Conservation (phyloP, 1,284 basidiomycete genomes). For the Microbotryum scabiosae region DNA sequence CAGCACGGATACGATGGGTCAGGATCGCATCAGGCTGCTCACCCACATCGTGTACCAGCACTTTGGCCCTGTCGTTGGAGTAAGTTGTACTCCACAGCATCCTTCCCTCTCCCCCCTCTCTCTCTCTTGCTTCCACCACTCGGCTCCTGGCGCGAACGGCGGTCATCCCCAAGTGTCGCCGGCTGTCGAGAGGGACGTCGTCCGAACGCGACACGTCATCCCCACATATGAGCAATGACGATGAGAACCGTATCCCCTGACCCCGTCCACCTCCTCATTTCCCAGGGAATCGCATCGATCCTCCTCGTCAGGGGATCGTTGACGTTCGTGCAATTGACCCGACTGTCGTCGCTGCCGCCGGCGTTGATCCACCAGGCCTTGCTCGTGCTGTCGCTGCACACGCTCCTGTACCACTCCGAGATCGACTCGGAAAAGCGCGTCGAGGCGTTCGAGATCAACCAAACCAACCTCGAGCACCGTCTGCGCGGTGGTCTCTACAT, state of each 20-base stretch:
- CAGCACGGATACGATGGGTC: background rate
- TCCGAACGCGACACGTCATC: background rate
- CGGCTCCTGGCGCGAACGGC: background rate
- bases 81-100: conserved; percentile 41
- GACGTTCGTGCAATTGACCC: conserved; percentile 50
- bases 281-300: conserved; percentile 65
- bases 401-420: conserved; percentile 45
- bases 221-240: background rate
- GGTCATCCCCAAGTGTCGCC: background rate
- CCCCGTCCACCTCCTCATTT: conserved; percentile 2
- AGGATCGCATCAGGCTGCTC: conserved; percentile 47
- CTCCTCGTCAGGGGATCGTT: conserved; percentile 80
- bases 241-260: background rate
- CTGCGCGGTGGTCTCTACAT: conserved; percentile 49
- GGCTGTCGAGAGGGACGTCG: background rate
- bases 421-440: conserved; percentile 27
- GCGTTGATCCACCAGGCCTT: conserved; percentile 64
- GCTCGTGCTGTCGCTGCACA: conserved; percentile 82
- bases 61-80: conserved; percentile 68
- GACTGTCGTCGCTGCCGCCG: conserved; percentile 57
- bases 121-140: background rate
- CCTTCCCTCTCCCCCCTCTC: background rate
- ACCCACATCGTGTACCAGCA: conserved; percentile 64
- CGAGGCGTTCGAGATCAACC: conserved; percentile 42
- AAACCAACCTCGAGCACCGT: conserved; percentile 38